phyloP scores from a whole-genome alignment of 2,329 filamentous ascomycete genomes.

The Exophiala dermatitidis region DNA sequence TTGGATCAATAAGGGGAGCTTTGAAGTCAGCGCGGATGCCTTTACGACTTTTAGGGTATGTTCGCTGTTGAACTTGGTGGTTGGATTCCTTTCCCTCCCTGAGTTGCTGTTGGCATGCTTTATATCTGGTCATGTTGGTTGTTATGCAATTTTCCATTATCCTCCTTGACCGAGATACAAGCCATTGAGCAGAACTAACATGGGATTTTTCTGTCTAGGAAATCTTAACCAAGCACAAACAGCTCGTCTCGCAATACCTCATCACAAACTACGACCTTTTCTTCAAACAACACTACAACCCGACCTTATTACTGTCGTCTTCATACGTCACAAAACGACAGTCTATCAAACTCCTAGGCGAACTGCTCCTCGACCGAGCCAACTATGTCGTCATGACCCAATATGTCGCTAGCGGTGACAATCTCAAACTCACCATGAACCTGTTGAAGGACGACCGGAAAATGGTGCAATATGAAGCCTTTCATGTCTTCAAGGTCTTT shows the following conservation, averaged over 20 bases:
- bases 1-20: slow-evolving; percentile 94
- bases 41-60: slow-evolving; percentile 92
- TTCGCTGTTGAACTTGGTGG: background rate
- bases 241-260: slow-evolving; percentile 79
- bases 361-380: slow-evolving; percentile 86
- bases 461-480: slow-evolving; percentile 99
- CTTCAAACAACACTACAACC: slow-evolving; percentile 66
- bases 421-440: slow-evolving; percentile 98
- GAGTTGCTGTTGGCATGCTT: too few relatives aligned
- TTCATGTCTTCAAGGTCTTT: slow-evolving; percentile 99
- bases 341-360: slow-evolving; percentile 92
- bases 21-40: slow-evolving; percentile 93
- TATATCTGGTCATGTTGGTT: too few relatives aligned
- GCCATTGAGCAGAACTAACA: background rate
- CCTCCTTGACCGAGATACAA: too few relatives aligned
- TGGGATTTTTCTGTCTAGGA: slow-evolving; percentile 50
- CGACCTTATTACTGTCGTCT: slow-evolving; percentile 77
- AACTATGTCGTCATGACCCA: slow-evolving; percentile 98
- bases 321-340: slow-evolving; percentile 97
- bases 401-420: slow-evolving; percentile 90
- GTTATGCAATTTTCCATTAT: too few relatives aligned
- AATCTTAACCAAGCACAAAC: slow-evolving; percentile 88
- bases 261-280: slow-evolving; percentile 87
- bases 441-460: slow-evolving; percentile 88
- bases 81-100: too few relatives aligned